Evolutionary conservation across 345 rosid genomes (phyloP), one percentile per base, ranked within the genome.

Genomic region (Salix suchowensis): DNA sequence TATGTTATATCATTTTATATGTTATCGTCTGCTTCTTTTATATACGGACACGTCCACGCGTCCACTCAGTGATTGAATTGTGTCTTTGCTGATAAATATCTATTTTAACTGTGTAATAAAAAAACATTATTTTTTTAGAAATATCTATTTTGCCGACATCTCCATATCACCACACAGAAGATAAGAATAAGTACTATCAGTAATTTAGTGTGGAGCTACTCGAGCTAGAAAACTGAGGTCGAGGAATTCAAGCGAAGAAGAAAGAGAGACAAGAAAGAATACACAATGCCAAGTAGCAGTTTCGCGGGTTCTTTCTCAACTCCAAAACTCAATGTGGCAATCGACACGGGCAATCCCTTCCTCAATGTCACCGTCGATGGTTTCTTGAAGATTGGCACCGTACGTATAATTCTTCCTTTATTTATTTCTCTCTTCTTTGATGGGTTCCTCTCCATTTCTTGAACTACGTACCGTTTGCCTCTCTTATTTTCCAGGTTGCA

Each of bases 311-410:
- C 89, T 12, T 68, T 94, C 52, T 76, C 91, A 65, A 55, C 88
- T 11, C 97, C 97, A 65, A 89, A 68, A 72, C 85, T 94, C 15
- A 88, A 88, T 36, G 91, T 94, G 23, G 84, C 82, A 2, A 85
- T 91, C 46, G 97, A 94, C 81, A 85, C 76, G 87, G 97, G 97
- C 76, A 79, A 88, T 77, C 91, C 89, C 55, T 82, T 94, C 28
- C 93, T 92, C 70, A 92, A 94, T 74, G 81, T 82, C 84, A 85
- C 92, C 58, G 85, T 88, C 46, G 97, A 92, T 82, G 97, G 92
- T 7, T 92, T 91, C 84, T 85, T 94, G 85, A 94, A 94, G 93
- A 89, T 89, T 74, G 98, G 91, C 85, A 80, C 91, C 74, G 97
- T 94, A 88, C 54, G 6, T 21, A 5, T 76, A 40, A n/a, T 42